Conservation (phyloP, 768 basidiomycete genomes). For the Daedalea quercina region DNA sequence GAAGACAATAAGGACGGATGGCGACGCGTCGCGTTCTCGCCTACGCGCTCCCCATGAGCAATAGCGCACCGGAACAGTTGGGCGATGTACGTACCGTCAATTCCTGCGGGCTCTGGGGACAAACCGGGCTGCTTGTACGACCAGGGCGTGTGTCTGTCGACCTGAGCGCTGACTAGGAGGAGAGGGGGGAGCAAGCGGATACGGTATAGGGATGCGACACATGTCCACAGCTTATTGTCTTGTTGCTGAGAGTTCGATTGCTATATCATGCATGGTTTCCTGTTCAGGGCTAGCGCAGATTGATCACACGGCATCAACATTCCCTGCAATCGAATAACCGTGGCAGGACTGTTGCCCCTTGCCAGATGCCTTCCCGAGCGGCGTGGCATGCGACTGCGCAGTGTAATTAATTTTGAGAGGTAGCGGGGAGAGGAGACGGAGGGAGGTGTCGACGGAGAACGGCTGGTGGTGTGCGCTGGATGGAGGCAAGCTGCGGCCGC, state of each 20-base stretch:
- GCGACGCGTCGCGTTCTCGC: background rate
- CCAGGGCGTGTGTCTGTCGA: background rate
- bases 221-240: background rate
- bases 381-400: background rate
- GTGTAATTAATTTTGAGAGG: background rate
- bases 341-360: background rate
- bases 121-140: background rate
- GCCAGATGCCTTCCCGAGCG: background rate
- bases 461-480: background rate
- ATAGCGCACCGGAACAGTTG: background rate
- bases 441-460: too few relatives aligned
- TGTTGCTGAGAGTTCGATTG: background rate
- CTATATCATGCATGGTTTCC: background rate
- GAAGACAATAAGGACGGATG: background rate
- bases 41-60: background rate
- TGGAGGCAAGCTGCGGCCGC: background rate
- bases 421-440: too few relatives aligned
- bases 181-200: background rate
- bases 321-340: background rate
- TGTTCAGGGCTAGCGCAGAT: background rate
- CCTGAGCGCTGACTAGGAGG: background rate
- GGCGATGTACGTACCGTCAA: background rate
- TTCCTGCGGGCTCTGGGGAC: background rate
- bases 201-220: background rate
- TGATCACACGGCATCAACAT: background rate